Conservation (phyloP, 2,329 filamentous ascomycete genomes). For the Aspergillus sp. region DNA sequence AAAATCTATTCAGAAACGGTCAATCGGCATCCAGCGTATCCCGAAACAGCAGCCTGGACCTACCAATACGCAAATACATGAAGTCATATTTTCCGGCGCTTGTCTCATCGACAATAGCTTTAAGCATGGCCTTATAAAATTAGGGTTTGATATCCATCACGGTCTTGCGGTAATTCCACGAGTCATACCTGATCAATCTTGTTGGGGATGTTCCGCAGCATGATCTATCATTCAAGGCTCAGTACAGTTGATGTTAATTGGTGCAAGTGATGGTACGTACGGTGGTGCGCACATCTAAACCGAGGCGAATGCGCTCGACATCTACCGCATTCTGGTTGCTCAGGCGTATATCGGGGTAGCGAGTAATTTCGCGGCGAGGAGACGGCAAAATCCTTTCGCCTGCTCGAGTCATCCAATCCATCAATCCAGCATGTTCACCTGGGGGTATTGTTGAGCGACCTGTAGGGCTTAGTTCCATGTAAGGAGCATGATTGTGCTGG, state of each 20-base stretch:
- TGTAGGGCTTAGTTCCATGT: constrained; percentile 39
- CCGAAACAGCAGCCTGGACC: constrained; percentile 14
- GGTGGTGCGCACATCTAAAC: constrained; percentile 72
- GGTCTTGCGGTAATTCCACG: background rate
- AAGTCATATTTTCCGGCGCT: constrained; percentile 88
- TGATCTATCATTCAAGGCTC: constrained; percentile 60
- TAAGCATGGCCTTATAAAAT: constrained; percentile 62
- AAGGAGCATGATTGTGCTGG: constrained; percentile 20
- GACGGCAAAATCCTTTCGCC: constrained; percentile 31
- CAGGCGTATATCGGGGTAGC: constrained; percentile 28
- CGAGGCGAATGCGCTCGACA: constrained; percentile 49
- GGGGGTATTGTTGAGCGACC: constrained; percentile 41
- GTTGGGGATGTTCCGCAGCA: constrained; percentile 94
- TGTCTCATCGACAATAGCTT: constrained; percentile 74
- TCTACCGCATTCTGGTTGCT: constrained; percentile 47
- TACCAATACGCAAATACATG: constrained; percentile 83
- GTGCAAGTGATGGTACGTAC: constrained; percentile 48
- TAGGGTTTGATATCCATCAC: background rate
- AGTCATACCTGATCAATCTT: constrained; percentile 65
- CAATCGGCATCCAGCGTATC: background rate
- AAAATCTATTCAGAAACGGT: constrained; percentile 56
- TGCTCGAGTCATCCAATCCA: constrained; percentile 31
- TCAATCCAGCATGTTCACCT: constrained; percentile 32
- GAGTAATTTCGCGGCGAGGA: constrained; percentile 27
- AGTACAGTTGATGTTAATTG: background rate